Conservation (phyloP, 306 rosid species). For the Medicago lupulina region DNA sequence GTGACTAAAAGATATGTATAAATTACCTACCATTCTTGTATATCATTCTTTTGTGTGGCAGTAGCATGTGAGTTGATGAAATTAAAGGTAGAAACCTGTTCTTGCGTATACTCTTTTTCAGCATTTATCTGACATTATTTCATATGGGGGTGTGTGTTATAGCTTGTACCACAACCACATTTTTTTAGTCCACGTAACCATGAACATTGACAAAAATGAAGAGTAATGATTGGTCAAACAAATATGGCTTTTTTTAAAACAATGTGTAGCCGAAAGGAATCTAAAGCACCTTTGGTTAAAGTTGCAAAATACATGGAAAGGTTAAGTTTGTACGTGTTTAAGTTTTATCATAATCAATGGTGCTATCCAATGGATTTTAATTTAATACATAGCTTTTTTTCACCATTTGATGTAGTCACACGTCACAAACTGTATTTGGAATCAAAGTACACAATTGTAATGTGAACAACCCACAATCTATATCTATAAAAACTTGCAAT, state of each 20-base stretch:
- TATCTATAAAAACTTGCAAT: not conserved
- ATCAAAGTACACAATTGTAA: not conserved
- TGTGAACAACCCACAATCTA: not conserved
- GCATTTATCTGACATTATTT: slow-evolving; percentile 20
- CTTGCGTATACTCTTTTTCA: not conserved
- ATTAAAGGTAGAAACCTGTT: slow-evolving; percentile 2
- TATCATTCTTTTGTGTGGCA: not conserved
- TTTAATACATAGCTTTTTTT: not conserved
- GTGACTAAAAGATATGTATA: not conserved
- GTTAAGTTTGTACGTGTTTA: slow-evolving; percentile 7
- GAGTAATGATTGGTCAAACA: slow-evolving; percentile 40
- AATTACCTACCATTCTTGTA: not conserved
- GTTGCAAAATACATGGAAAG: not conserved
- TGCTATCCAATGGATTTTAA: not conserved
- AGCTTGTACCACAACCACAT: not conserved
- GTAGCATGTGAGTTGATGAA: slow-evolving; percentile 5
- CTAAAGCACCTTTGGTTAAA: slow-evolving; percentile 49
- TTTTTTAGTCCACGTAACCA: not conserved
- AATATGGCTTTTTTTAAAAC: slow-evolving; percentile 11
- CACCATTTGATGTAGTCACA: not conserved
- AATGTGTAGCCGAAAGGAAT: slow-evolving; percentile 49
- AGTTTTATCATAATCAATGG: not conserved
- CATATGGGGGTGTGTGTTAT: not conserved
- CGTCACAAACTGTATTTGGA: not conserved
- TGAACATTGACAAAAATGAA: slow-evolving; percentile 1